phyloP scores from a whole-genome alignment of 192 early-diverging fungal genomes.

The Podila minutissima region DNA sequence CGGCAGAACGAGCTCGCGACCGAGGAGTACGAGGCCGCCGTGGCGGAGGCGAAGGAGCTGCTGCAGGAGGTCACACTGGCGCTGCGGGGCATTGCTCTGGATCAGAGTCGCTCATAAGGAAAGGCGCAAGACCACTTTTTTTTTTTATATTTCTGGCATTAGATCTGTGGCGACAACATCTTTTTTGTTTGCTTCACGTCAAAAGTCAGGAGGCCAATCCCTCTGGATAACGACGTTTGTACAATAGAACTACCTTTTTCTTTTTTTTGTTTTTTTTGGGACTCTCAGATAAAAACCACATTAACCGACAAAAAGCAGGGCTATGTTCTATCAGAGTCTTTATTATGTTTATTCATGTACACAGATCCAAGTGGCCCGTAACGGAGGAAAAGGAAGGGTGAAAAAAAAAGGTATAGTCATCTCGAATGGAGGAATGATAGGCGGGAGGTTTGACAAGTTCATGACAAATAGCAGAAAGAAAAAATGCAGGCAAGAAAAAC shows the following conservation, averaged over 20 bases:
- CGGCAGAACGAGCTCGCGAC: constrained; percentile 54
- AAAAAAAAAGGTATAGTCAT: background rate
- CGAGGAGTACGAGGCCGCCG: constrained; percentile 54
- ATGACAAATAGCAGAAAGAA: background rate
- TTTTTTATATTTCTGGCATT: too few species aligned
- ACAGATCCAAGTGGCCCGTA: background rate
- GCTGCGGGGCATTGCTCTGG: constrained; percentile 55
- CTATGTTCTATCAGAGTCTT: too few species aligned
- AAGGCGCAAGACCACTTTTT: background rate
- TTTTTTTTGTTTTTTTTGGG: too few species aligned
- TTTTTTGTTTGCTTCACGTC: too few species aligned
- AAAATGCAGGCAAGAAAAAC: background rate
- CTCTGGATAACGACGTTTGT: too few species aligned
- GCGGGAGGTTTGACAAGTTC: background rate
- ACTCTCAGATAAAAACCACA: too few species aligned
- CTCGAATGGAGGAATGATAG: background rate
- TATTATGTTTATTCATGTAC: background rate
- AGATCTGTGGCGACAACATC: too few species aligned
- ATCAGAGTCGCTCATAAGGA: constrained; percentile 37
- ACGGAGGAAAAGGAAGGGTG: background rate
- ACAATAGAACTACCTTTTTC: too few species aligned
- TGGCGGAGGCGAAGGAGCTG: constrained; percentile 48
- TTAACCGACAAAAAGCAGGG: too few species aligned
- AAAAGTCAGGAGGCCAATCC: too few species aligned
- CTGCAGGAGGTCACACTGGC: constrained; percentile 55